Base-by-base conservation (phyloP, 2,329 filamentous ascomycete species). In the Dendryphion nanum region DNA sequence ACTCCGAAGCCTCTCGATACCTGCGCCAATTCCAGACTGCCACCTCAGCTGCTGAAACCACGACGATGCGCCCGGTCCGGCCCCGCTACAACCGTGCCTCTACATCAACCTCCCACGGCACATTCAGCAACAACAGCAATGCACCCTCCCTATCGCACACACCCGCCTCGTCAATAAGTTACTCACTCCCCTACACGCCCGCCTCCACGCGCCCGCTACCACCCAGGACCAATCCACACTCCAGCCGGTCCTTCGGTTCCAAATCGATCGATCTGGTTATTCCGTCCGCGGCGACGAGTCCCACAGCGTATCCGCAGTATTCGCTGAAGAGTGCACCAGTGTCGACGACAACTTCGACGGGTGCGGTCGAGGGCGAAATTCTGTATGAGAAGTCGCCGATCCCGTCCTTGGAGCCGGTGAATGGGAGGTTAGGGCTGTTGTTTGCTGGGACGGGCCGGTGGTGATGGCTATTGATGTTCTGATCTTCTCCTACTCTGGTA, bases 111-210 rank as follows among this genome's bases (percentile, higher is more conserved):
- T 51, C 59, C 42, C n/a, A n/a, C n/a, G n/a, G n/a, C n/a, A n/a
- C n/a, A n/a, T n/a, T n/a, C n/a, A n/a, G n/a, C n/a, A 64, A 53
- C 37, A 58, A 55, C 42, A 67, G 58, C 45, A 56, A 59, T 38
- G 51, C 69, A 18, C 70, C 72, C 4, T 74, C 71, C 13, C 60
- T 74, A 32, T 67, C 66, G 19, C 68, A 74, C 48, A 72, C 72
- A 4, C 71, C 72, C 6, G 61, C 66, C 18, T 72, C 68, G 6
- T 70, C 69, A 6, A 51, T 67, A 37, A 69, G 68, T 51, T 70
- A 64, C 30, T 74, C 70, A 10, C 55, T 68, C n/a, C 63, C 67
- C 5, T 69, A 67, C 23, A 66, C 63, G 5, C 64, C 64, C 3
- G 59, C 57, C 10, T 13, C 16, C 13, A 60, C 50, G 10, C 57